Evolutionary conservation across 495 filamentous ascomycete genomes (phyloP).

Genomic region (Xylaria palmicola): DNA sequence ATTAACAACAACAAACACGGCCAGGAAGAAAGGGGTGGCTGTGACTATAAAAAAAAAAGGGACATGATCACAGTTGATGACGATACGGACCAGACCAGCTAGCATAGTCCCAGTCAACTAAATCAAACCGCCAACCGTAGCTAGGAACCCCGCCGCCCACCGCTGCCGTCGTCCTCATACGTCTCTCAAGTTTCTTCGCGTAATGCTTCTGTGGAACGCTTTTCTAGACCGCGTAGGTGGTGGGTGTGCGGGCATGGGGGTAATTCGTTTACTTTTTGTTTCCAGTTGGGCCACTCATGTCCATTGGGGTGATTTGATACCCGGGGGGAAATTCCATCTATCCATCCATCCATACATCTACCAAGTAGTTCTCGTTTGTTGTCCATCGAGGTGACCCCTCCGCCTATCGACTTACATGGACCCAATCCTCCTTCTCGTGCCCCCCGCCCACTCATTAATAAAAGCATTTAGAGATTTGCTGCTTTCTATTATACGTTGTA

Average conservation of each 20-base stretch:
- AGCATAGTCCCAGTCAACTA: neutral
- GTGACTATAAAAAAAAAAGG: neutral
- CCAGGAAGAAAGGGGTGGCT: neutral
- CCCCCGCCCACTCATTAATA: neutral
- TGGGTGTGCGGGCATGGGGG: neutral
- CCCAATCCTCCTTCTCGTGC: neutral
- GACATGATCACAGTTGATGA: neutral
- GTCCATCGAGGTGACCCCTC: neutral
- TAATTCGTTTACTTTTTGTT: neutral
- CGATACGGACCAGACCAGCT: neutral
- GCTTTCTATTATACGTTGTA: neutral
- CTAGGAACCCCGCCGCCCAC: neutral
- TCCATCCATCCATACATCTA: conserved; percentile 12
- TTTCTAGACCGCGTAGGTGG: neutral
- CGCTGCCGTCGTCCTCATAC: neutral
- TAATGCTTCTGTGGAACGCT: neutral
- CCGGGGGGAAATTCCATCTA: conserved; percentile 9
- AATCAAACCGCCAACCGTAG: conserved; percentile 3
- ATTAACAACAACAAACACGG: conserved; percentile 22
- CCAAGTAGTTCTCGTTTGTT: conserved; percentile 2
- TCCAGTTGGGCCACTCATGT: neutral
- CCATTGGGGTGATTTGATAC: no score
- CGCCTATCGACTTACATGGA: neutral
- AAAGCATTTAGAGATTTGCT: conserved; percentile 7
- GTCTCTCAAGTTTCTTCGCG: neutral